Base-by-base conservation (phyloP, 208 protist genomes). In the Acanthamoeba sp. region DNA sequence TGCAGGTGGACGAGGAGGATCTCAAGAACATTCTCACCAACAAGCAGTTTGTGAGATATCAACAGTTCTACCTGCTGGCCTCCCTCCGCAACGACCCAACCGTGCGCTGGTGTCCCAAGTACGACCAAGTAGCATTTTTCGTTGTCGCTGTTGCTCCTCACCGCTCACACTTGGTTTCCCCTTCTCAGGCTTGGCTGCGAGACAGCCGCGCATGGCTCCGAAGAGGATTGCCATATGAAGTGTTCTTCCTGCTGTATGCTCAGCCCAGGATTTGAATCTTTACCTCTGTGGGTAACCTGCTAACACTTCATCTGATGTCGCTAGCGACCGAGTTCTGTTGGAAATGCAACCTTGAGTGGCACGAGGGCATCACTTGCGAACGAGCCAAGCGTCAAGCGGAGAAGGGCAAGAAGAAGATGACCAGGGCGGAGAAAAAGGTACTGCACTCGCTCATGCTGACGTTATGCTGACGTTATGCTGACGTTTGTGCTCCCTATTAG, bases 31-130 rank as follows among this genome's bases (percentile, higher is more conserved):
- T 92, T 27, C 87, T 92, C 87, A 92, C 62, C 27, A 92, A 92
- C 36, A 69, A 69, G 27, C 87, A 92, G 87, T 92, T 92, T n/a
- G 87, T 27, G 40, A 38, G 87, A 38, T 92, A 78, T 20, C 87
- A 92, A 24, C 87, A 92, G 66, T 92, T 92, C 62, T 92, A 55
- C 48, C 66, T 92, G 40, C 66, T 92, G 32, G 87, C 87, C n/a
- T 78, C 59, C 42, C 62, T 92, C 14, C 87, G 87, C 40, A 92
- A 92, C 48, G 87, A 92, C 36, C 87, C 87, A 55, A 78, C 87
- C 66, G 87, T 92, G 59, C 87, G 87, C 59, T 92, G 87, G 87
- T 92, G 87, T 27, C 87, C 87, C 34, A 92, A 92, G 87, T 92
- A 76, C 57, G 52, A 2, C 10, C n/a, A n/a, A n/a, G n/a, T n/a